Evolutionary conservation across 2,329 filamentous ascomycete species (phyloP), one percentile per base, ranked within the genome.

Genomic region (Sporothrix variecibatus): DNA sequence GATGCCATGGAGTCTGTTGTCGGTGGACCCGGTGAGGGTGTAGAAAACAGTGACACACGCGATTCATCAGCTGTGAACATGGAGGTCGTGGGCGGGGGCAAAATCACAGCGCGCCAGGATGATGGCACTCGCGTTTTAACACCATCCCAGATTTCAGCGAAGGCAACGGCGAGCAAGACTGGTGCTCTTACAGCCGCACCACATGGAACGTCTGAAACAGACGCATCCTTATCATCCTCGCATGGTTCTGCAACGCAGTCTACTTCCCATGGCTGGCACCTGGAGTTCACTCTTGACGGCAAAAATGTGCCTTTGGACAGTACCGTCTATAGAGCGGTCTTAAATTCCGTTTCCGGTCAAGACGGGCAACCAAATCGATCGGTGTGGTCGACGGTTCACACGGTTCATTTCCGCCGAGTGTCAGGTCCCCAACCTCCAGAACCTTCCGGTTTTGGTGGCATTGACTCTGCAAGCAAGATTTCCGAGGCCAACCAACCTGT

Each of bases 271-370:
- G 95, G 98, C 80, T 99, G 96, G 96, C 95, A 99, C 79, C 94
- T 99, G 75, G 94, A 98, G 80, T 99, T 99, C 83, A 95, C 90
- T 77, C 88, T 98, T 69, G 92, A 97, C 76, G 92, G 89, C 72
- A 94, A 94, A 81, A 88, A 93, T 1, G 92, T 99, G 74, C 87
- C 93, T 0, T 96, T 95, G 78, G 95, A 98, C 78, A 98, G 94
- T 0, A 99, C 96, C 0, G 95, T 99, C 73, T 99, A 98, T 80
- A 92, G 95, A 67, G 96, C 96, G 43, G 94, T 98, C 9, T 94
- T 98, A 79, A 93, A 90, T 80, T 84, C 84, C 7, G 80, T 83
- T 0, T 78, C 83, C 67, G 83, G 80, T 73, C 79, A 81, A 12
- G 89, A 92, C 26, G 94, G 97, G 73, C 86, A 91, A 12, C 84